These are phyloP conservation scores for Tetracladium marchalianum DNA, from an alignment of 495 filamentous ascomycete species.

Conservation along the genomic window DNA sequence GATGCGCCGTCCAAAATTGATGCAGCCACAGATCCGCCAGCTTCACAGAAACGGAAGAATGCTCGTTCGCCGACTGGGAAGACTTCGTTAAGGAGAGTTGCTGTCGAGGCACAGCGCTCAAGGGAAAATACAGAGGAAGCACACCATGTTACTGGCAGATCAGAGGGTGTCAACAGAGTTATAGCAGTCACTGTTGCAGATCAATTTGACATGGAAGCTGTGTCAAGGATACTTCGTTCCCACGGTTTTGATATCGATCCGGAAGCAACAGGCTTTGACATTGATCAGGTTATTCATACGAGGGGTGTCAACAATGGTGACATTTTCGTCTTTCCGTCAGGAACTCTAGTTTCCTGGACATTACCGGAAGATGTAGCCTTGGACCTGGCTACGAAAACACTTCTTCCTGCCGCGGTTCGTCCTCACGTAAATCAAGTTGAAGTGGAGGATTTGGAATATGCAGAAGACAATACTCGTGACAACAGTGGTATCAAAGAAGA, in stretches of 20 bases:
- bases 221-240: conserved; percentile 57
- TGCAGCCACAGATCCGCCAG: conserved; percentile 19
- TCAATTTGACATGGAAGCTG: conserved; percentile 69
- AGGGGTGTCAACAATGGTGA: conserved; percentile 56
- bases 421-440: conserved; percentile 62
- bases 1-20: conserved; percentile 21
- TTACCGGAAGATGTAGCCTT: conserved; percentile 61
- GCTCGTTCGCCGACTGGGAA: conserved; percentile 38
- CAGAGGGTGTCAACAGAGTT: conserved; percentile 45
- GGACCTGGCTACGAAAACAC: conserved; percentile 59
- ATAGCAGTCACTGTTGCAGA: conserved; percentile 80
- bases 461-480: conserved; percentile 64
- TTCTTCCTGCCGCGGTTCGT: conserved; percentile 66
- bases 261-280: conserved; percentile 45
- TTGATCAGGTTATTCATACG: conserved; percentile 49
- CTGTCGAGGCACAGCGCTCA: conserved; percentile 50
- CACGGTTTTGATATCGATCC: conserved; percentile 61
- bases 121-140: conserved; percentile 24
- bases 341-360: conserved; percentile 88
- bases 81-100: conserved; percentile 46
- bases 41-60: conserved; percentile 34
- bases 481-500: conserved; percentile 77
- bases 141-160: background rate
- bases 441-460: conserved; percentile 83
- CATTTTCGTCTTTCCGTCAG: conserved; percentile 94